Percentiles rank a stretch among this genome's conserved stretches.
Evolutionary conservation across 768 basidiomycete species (phyloP).

Genomic region (Suillus cothurnatus): DNA sequence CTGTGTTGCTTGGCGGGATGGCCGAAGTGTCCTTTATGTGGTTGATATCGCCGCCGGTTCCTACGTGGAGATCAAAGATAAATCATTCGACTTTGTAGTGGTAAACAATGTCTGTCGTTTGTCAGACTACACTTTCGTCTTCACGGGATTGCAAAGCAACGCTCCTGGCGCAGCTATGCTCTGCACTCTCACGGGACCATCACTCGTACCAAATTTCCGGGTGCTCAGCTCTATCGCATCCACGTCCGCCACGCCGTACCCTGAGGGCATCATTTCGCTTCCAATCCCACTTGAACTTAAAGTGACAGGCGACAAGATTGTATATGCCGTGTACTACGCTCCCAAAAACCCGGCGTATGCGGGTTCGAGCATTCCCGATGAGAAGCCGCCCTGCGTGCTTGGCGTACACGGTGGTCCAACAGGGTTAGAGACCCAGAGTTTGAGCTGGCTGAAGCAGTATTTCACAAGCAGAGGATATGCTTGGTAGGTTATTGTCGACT

Average conservation of each 20-base stretch:
- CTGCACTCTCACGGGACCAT: slow-evolving; percentile 11
- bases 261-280: slow-evolving; percentile 25
- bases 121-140: neutral
- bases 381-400: slow-evolving; percentile 68
- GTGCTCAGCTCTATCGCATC: slow-evolving; percentile 13
- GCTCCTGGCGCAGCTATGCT: slow-evolving; percentile 7
- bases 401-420: slow-evolving; percentile 76
- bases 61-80: slow-evolving; percentile 2
- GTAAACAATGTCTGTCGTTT: neutral
- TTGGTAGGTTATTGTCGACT: slow-evolving; percentile 45
- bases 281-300: slow-evolving; percentile 12
- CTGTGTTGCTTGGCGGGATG: slow-evolving; percentile 34
- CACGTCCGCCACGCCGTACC: slow-evolving; percentile 1
- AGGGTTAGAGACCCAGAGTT: slow-evolving; percentile 39
- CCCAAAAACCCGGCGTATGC: slow-evolving; percentile 62
- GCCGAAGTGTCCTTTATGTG: slow-evolving; percentile 35
- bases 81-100: slow-evolving; percentile 3
- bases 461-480: slow-evolving; percentile 71
- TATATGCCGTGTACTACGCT: slow-evolving; percentile 63
- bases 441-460: slow-evolving; percentile 58
- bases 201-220: slow-evolving; percentile 3
- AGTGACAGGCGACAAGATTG: slow-evolving; percentile 28
- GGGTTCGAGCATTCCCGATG: slow-evolving; percentile 43
- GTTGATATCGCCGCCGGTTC: slow-evolving; percentile 22
- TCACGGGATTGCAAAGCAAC: slow-evolving; percentile 7